A percentile compares a stretch with the other conserved stretches of the same genome.
Evolutionary conservation across 1,284 basidiomycete species (phyloP).

Genomic region (Papiliotrema laurentii): DNA sequence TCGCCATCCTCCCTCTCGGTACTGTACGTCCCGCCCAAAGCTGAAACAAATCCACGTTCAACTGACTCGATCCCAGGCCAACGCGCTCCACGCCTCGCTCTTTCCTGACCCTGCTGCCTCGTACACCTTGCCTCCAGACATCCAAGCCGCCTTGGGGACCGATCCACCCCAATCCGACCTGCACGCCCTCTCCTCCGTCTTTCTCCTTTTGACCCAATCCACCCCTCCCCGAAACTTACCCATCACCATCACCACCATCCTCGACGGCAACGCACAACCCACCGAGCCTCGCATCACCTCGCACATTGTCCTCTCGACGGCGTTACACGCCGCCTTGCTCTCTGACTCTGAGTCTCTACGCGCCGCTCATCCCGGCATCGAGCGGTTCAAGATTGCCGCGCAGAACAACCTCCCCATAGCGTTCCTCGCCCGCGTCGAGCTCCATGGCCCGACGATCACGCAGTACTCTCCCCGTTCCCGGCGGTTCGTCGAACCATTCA

Average conservation of each 20-base stretch:
- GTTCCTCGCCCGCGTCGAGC: slow-evolving; percentile 60
- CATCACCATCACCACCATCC: slow-evolving; percentile 57
- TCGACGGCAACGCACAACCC: slow-evolving; percentile 64
- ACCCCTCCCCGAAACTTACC: slow-evolving; percentile 51
- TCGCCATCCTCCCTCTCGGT: slow-evolving; percentile 63
- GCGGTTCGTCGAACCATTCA: slow-evolving; percentile 51
- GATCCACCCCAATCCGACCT: slow-evolving; percentile 27
- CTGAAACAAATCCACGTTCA: not conserved
- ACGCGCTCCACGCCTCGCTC: not conserved
- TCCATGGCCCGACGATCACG: slow-evolving; percentile 51
- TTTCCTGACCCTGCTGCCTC: not conserved
- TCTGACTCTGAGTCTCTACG: slow-evolving; percentile 74
- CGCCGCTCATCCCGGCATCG: slow-evolving; percentile 63
- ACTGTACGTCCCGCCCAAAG: slow-evolving; percentile 50
- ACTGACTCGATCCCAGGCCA: not conserved
- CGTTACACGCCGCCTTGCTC: slow-evolving; percentile 83
- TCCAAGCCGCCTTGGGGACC: not conserved
- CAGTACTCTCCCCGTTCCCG: slow-evolving; percentile 58
- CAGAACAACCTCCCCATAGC: slow-evolving; percentile 66
- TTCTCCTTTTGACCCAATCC: slow-evolving; percentile 9
- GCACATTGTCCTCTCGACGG: slow-evolving; percentile 52
- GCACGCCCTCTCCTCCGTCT: slow-evolving; percentile 46
- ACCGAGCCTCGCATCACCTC: slow-evolving; percentile 22
- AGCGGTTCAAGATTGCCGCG: slow-evolving; percentile 83
- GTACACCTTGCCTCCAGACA: not conserved